A percentile compares a stretch with the other conserved stretches of the same genome.
Conservation (phyloP, 768 basidiomycete genomes). For the Coprinopsis strossmayeri region DNA sequence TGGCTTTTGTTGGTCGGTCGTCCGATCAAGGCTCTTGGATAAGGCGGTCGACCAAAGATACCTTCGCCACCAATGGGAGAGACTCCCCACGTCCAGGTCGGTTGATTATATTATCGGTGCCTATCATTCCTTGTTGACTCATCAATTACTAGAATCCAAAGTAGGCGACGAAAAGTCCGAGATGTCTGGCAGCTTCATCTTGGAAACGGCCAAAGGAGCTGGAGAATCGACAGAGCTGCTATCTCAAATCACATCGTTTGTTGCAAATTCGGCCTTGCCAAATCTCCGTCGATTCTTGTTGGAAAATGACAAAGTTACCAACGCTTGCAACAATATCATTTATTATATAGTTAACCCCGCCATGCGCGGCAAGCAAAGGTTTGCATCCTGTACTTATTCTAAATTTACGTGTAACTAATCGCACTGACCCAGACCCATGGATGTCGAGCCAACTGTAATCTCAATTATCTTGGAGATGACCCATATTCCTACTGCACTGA, state of each 20-base stretch:
- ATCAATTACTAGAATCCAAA: slow-evolving; percentile 6
- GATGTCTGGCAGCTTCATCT: neutral
- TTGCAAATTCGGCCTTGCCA: slow-evolving; percentile 65
- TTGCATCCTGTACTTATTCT: slow-evolving; percentile 11
- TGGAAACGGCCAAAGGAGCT: neutral
- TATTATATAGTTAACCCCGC: slow-evolving; percentile 80
- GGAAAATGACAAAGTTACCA: slow-evolving; percentile 77
- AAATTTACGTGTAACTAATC: neutral
- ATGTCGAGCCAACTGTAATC: slow-evolving; percentile 63
- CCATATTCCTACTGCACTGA: slow-evolving; percentile 66
- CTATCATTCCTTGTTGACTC: slow-evolving; percentile 9
- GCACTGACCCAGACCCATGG: slow-evolving; percentile 51
- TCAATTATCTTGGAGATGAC: slow-evolving; percentile 75
- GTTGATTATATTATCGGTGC: slow-evolving; percentile 4
- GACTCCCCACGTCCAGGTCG: slow-evolving; percentile 62
- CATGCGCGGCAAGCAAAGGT: slow-evolving; percentile 75
- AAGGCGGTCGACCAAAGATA: slow-evolving; percentile 59
- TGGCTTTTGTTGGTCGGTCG: slow-evolving; percentile 66
- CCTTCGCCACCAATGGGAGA: slow-evolving; percentile 55
- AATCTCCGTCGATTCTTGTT: slow-evolving; percentile 71
- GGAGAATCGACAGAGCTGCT: slow-evolving; percentile 3
- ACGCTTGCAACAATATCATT: slow-evolving; percentile 77
- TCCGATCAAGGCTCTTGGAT: slow-evolving; percentile 79
- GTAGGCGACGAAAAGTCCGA: slow-evolving; percentile 5
- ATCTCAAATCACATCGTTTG: slow-evolving; percentile 62